A percentile compares a stretch with the other conserved stretches of the same genome.
Conservation (phyloP, 441 rosid species). For the Geranium incanum region DNA sequence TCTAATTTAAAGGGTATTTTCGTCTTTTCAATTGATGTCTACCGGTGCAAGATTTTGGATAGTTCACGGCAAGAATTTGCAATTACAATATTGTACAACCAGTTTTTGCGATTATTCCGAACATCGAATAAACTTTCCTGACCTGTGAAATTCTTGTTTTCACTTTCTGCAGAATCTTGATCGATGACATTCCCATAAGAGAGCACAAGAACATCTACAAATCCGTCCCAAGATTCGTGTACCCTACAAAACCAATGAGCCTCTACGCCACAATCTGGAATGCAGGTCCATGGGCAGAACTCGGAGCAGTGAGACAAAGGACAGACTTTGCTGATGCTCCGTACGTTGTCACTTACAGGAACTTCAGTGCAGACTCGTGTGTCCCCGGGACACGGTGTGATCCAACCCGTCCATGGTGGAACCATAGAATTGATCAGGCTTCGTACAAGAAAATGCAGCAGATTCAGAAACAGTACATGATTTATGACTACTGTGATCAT, state of each 20-base stretch:
- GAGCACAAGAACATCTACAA: slow-evolving; percentile 5
- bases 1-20: too few relatives aligned
- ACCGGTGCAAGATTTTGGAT: too few relatives aligned
- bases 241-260: slow-evolving; percentile 7
- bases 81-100: too few relatives aligned
- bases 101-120: too few relatives aligned
- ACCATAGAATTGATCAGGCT: not conserved
- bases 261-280: slow-evolving; percentile 8
- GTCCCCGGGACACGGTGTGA: slow-evolving; percentile 3
- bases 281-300: slow-evolving; percentile 8
- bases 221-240: not conserved
- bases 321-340: slow-evolving; percentile 10
- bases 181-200: slow-evolving; percentile 6
- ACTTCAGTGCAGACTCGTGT: slow-evolving; percentile 5
- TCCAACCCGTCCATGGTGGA: slow-evolving; percentile 2
- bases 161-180: not conserved
- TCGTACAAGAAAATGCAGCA: not conserved
- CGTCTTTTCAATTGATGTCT: too few relatives aligned
- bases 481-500: slow-evolving; percentile 2
- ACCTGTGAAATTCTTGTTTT: not conserved
- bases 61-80: too few relatives aligned
- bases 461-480: slow-evolving; percentile 3
- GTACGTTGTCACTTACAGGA: slow-evolving; percentile 1
- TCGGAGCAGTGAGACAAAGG: not conserved
- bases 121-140: not conserved